Conservation (phyloP, 2,329 filamentous ascomycete genomes). For the Fusarium verrucosum region DNA sequence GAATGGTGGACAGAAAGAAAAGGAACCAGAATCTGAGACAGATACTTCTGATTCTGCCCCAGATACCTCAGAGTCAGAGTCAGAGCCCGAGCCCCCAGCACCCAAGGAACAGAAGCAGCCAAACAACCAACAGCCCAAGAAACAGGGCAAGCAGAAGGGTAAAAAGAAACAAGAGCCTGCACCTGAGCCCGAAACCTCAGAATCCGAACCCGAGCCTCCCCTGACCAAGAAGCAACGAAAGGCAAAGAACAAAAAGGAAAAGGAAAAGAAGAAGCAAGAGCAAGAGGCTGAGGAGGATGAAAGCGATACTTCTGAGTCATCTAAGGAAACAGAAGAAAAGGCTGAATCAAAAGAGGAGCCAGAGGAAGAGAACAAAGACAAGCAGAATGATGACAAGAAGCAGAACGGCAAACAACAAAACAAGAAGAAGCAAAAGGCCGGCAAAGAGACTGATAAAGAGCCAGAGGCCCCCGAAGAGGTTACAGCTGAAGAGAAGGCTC, state of each 20-base stretch:
- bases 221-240: constrained; percentile 31
- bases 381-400: constrained; percentile 23
- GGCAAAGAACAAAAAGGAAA: constrained; percentile 14
- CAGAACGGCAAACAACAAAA: constrained; percentile 9
- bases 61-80: constrained; percentile 31
- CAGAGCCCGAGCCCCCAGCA: constrained; percentile 10
- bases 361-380: constrained; percentile 21
- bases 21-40: constrained; percentile 38
- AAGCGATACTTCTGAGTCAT: constrained; percentile 28
- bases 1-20: constrained; percentile 31
- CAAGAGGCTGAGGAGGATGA: constrained; percentile 22
- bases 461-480: constrained; percentile 13
- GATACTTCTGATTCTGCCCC: constrained; percentile 41
- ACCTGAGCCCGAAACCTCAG: constrained; percentile 22
- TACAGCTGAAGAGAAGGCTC: constrained; percentile 10
- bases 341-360: constrained; percentile 9
- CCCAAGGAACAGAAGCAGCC: constrained; percentile 24
- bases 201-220: constrained; percentile 26
- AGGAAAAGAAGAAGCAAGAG: constrained; percentile 19
- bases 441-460: constrained; percentile 21
- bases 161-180: constrained; percentile 13
- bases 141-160: constrained; percentile 24
- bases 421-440: constrained; percentile 26
- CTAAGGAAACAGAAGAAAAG: constrained; percentile 26
- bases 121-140: constrained; percentile 35